Evolutionary conservation across 108 stramenopile species (phyloP).

Genomic region (Skeletonema tropicum): DNA sequence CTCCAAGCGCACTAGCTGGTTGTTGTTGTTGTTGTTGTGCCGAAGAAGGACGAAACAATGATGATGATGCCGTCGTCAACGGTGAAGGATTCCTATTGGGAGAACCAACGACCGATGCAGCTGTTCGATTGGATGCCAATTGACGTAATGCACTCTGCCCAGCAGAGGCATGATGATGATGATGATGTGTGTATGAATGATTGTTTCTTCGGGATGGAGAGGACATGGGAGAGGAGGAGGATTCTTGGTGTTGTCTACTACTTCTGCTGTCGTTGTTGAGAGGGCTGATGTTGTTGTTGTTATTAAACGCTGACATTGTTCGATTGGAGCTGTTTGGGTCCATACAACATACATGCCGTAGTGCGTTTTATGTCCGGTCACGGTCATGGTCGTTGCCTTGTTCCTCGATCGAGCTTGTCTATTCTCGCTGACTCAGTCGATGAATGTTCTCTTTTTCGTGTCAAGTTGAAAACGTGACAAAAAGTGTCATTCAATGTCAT

Average conservation of each 20-base stretch:
- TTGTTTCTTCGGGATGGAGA: not conserved
- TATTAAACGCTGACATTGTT: too few relatives aligned
- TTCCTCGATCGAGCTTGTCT: too few relatives aligned
- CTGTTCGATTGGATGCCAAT: constrained; percentile 1
- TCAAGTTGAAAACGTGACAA: too few relatives aligned
- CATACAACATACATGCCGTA: too few relatives aligned
- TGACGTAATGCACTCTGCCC: constrained; percentile 27
- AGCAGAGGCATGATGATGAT: not conserved
- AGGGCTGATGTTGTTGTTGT: not conserved
- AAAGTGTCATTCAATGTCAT: too few relatives aligned
- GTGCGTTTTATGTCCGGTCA: too few relatives aligned
- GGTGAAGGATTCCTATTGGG: not conserved
- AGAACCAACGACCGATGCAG: not conserved
- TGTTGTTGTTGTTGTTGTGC: not conserved
- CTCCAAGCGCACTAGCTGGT: not conserved
- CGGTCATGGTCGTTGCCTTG: too few relatives aligned
- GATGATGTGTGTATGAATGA: not conserved
- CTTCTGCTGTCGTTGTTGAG: not conserved
- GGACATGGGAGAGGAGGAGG: not conserved
- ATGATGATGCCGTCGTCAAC: not conserved
- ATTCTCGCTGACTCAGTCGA: too few relatives aligned
- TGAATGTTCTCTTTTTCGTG: too few relatives aligned
- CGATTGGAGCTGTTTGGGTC: too few relatives aligned
- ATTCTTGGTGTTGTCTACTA: too few relatives aligned
- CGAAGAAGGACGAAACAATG: not conserved